A percentile compares a stretch with the other conserved stretches of the same genome.
phyloP scores from a whole-genome alignment of 139 green algal species.

The Ettlia oleoabundans region DNA sequence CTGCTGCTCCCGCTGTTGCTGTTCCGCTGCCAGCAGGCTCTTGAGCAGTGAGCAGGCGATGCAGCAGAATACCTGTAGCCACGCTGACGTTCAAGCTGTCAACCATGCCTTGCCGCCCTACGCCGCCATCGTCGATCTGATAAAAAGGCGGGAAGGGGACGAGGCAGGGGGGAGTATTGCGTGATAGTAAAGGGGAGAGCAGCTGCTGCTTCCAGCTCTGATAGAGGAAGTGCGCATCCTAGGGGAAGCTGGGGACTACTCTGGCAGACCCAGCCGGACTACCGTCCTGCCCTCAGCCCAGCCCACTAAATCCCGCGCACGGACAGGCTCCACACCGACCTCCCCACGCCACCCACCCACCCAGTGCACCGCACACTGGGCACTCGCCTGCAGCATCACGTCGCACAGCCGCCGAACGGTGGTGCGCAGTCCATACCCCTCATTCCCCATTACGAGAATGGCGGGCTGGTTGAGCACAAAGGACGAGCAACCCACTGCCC shows the following conservation, averaged over 20 bases:
- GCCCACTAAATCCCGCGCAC: too few species aligned
- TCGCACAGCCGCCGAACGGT: conserved; percentile 62
- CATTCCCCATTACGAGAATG: conserved; percentile 92
- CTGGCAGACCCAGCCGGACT: too few species aligned
- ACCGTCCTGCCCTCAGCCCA: too few species aligned
- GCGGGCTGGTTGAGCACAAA: conserved; percentile 65
- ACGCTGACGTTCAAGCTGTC: conserved; percentile 96
- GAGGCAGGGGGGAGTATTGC: too few species aligned
- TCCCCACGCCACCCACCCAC: background rate
- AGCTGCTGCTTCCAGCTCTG: too few species aligned
- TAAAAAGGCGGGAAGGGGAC: background rate
- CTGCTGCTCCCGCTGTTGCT: background rate
- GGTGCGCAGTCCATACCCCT: conserved; percentile 81
- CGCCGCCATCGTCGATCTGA: conserved; percentile 9
- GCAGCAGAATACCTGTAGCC: conserved; percentile 89
- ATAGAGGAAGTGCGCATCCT: too few species aligned
- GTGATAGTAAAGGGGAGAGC: too few species aligned
- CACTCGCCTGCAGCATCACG: conserved; percentile 32
- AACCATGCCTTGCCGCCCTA: conserved; percentile 45
- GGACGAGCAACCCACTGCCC: conserved; percentile 39
- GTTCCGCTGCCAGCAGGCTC: background rate
- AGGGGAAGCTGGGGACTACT: too few species aligned
- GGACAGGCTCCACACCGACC: too few species aligned
- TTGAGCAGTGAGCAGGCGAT: conserved; percentile 67
- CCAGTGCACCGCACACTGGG: background rate